Evolutionary conservation across 2,329 filamentous ascomycete genomes (phyloP).

Genomic region (Scedosporium dehoogii): DNA sequence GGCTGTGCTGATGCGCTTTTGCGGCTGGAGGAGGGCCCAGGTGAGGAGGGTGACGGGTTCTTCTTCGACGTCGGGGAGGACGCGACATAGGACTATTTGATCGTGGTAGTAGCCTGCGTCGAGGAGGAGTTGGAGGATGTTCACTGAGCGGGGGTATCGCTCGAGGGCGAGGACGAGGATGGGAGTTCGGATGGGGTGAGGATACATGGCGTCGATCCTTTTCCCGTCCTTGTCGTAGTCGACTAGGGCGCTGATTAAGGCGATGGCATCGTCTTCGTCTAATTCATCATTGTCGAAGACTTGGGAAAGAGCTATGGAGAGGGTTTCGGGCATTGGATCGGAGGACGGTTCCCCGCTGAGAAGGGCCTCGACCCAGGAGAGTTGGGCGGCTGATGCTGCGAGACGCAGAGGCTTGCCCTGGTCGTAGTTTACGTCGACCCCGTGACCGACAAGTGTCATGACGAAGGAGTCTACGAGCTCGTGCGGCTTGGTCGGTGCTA

Average conservation of each 20-base stretch:
- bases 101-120: constrained; percentile 52
- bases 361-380: constrained; percentile 38
- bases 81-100: constrained; percentile 32
- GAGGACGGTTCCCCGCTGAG: constrained; percentile 27
- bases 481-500: constrained; percentile 26
- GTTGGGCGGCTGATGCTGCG: constrained; percentile 41
- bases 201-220: constrained; percentile 39
- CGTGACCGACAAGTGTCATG: constrained; percentile 22
- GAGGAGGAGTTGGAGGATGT: constrained; percentile 41
- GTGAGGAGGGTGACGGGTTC: constrained; percentile 48
- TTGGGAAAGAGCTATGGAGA: constrained; percentile 44
- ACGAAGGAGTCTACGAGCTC: constrained; percentile 35
- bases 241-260: constrained; percentile 40
- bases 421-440: constrained; percentile 38
- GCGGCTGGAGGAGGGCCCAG: constrained; percentile 53
- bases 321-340: constrained; percentile 34
- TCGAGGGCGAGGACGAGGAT: constrained; percentile 42
- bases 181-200: constrained; percentile 30
- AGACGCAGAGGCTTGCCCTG: constrained; percentile 43
- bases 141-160: constrained; percentile 43
- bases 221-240: constrained; percentile 37
- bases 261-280: constrained; percentile 38
- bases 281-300: constrained; percentile 40
- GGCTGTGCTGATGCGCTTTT: constrained; percentile 50
- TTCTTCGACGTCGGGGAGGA: constrained; percentile 36